Evolutionary conservation across 495 filamentous ascomycete species (phyloP).

Genomic region (Xylaria telfairii): DNA sequence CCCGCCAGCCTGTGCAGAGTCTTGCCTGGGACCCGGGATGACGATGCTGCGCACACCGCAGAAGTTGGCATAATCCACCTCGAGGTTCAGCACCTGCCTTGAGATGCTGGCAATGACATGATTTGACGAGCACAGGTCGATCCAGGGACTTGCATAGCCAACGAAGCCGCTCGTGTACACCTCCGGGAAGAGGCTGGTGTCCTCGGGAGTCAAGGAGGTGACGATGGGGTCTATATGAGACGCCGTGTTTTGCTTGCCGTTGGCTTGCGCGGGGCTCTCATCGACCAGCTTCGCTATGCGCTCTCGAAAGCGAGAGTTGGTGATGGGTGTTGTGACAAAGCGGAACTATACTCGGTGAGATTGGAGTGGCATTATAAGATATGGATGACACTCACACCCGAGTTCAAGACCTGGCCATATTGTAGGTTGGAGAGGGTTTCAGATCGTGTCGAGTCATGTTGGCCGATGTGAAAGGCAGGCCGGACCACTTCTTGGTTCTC

Average conservation of each 20-base stretch:
- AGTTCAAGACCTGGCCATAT: constrained; percentile 70
- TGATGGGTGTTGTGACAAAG: constrained; percentile 88
- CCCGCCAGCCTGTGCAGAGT: constrained; percentile 41
- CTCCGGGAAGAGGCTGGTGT: constrained; percentile 76
- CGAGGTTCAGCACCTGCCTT: constrained; percentile 84
- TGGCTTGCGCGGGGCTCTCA: constrained; percentile 54
- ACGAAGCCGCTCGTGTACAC: constrained; percentile 73
- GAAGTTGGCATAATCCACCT: constrained; percentile 93
- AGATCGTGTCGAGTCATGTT: constrained; percentile 75
- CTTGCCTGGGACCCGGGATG: constrained; percentile 73
- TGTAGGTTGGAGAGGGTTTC: constrained; percentile 66
- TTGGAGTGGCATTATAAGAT: background rate
- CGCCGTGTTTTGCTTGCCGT: constrained; percentile 29
- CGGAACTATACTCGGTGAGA: constrained; percentile 71
- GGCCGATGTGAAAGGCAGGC: constrained; percentile 79
- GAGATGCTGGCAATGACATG: constrained; percentile 82
- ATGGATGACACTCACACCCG: constrained; percentile 54
- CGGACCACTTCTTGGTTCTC: constrained; percentile 49
- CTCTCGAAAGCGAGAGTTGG: constrained; percentile 79
- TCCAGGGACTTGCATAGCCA: constrained; percentile 82
- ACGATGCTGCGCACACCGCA: constrained; percentile 86
- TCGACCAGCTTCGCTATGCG: constrained; percentile 71
- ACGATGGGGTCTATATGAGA: constrained; percentile 57
- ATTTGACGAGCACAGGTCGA: constrained; percentile 84
- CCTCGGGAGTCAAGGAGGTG: constrained; percentile 71